phyloP scores from a whole-genome alignment of 1,284 basidiomycete species.

The Neotropicomus parvogracilis region DNA sequence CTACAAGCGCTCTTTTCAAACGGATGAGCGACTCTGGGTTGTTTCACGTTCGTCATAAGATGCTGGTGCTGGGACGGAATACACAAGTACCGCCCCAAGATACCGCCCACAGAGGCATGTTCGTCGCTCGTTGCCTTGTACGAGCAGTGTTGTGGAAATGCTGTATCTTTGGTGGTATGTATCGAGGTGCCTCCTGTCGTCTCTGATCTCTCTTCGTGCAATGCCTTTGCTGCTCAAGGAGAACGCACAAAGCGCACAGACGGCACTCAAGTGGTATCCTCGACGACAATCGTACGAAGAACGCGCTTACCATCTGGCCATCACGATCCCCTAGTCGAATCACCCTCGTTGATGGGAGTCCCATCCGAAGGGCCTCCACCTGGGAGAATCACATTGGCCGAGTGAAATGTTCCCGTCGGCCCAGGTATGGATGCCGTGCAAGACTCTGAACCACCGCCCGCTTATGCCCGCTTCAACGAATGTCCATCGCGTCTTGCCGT shows the following conservation, averaged over 20 bases:
- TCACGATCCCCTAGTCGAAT: constrained; percentile 3
- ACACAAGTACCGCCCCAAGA: background rate
- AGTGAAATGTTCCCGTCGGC: background rate
- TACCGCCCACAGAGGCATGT: constrained; percentile 5
- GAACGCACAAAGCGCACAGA: background rate
- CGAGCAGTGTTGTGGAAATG: constrained; percentile 21
- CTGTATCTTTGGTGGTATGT: constrained; percentile 25
- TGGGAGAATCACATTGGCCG: constrained; percentile 1
- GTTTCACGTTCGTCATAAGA: constrained; percentile 14
- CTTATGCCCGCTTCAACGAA: constrained; percentile 22
- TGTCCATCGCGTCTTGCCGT: constrained; percentile 2
- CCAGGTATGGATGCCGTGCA: constrained; percentile 7
- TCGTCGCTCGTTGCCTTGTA: constrained; percentile 16
- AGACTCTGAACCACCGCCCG: constrained; percentile 11
- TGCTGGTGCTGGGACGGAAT: background rate
- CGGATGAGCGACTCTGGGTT: background rate
- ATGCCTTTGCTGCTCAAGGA: background rate
- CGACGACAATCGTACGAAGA: background rate
- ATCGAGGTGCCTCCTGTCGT: constrained; percentile 7
- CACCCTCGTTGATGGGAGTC: constrained; percentile 11
- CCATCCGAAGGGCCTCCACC: constrained; percentile 6
- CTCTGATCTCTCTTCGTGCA: constrained; percentile 23
- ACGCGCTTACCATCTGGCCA: background rate
- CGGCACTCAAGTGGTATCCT: background rate
- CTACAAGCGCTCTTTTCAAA: background rate